Percentiles rank a stretch among this genome's conserved stretches.
Evolutionary conservation across 1,139 yeast species (phyloP).

Genomic region (Candida glucosophila): DNA sequence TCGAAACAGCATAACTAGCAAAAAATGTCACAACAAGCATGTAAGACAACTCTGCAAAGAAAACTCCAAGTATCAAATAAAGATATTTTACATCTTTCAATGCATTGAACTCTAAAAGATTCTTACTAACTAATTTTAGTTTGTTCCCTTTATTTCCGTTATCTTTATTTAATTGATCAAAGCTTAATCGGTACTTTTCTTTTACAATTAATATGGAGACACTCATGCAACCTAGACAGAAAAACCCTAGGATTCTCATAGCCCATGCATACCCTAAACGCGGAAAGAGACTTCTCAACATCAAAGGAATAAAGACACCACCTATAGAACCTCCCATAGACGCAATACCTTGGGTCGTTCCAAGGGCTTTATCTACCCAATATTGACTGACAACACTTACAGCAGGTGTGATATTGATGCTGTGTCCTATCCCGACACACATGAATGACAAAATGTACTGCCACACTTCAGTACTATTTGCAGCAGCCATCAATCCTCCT

Average conservation of each 20-base stretch:
- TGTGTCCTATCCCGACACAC: constrained; percentile 27
- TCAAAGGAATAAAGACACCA: constrained; percentile 26
- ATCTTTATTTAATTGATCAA: constrained; percentile 3
- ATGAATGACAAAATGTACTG: constrained; percentile 28
- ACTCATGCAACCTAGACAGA: constrained; percentile 21
- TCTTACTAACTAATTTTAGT: constrained; percentile 5
- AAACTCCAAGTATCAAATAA: constrained; percentile 21
- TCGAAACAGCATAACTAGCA: constrained; percentile 45
- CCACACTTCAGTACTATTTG: constrained; percentile 19
- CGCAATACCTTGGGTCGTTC: constrained; percentile 28
- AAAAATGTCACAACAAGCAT: constrained; percentile 45
- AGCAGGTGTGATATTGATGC: constrained; percentile 27
- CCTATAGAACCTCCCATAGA: constrained; percentile 35
- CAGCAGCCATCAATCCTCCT: constrained; percentile 27
- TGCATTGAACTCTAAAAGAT: constrained; percentile 16
- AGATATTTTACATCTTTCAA: constrained; percentile 19
- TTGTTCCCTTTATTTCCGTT: constrained; percentile 2
- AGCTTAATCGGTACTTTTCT: constrained; percentile 5
- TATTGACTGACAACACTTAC: constrained; percentile 28
- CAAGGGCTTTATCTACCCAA: constrained; percentile 28
- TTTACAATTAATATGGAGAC: constrained; percentile 5
- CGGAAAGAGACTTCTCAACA: constrained; percentile 22
- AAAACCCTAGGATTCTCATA: constrained; percentile 24
- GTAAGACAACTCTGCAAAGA: constrained; percentile 49
- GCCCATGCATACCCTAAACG: constrained; percentile 29